These are phyloP conservation scores for Paramecium sexaurelia DNA, from an alignment of 73 alveolate species.

Conservation along the genomic window DNA sequence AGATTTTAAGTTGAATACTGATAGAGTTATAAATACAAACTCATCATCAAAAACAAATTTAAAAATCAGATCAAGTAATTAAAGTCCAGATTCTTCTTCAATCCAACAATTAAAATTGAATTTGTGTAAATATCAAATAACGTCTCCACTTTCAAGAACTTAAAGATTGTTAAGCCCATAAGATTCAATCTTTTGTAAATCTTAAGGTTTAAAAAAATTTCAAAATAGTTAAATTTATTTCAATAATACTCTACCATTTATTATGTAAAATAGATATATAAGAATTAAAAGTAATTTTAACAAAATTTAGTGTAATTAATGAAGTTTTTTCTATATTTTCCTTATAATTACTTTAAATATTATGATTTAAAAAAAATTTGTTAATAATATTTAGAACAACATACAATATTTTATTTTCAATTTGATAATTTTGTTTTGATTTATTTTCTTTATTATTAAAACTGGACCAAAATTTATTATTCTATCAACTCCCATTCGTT, in stretches of 20 bases:
- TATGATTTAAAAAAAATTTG: too few relatives aligned
- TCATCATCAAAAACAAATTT: not conserved
- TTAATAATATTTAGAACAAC: not conserved
- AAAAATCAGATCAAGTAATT: not conserved
- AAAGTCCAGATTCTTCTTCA: not conserved
- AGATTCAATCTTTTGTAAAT: not conserved
- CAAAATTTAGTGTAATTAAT: not conserved
- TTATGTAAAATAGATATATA: constrained; percentile 33
- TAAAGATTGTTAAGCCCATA: not conserved
- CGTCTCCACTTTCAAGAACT: not conserved
- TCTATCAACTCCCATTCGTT: not conserved
- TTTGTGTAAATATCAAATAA: not conserved
- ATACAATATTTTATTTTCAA: not conserved
- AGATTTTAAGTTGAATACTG: not conserved
- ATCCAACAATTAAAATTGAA: not conserved
- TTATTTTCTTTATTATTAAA: not conserved
- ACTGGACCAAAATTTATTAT: not conserved
- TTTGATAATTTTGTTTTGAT: not conserved
- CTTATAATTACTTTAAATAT: not conserved
- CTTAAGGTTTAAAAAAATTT: not conserved
- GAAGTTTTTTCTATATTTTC: not conserved
- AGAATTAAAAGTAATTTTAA: constrained; percentile 1
- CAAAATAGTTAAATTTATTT: constrained; percentile 50
- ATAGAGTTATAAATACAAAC: not conserved
- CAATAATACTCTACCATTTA: constrained; percentile 5